Base-by-base conservation (phyloP, 257 asterid genomes). In the Coffea canephora region DNA sequence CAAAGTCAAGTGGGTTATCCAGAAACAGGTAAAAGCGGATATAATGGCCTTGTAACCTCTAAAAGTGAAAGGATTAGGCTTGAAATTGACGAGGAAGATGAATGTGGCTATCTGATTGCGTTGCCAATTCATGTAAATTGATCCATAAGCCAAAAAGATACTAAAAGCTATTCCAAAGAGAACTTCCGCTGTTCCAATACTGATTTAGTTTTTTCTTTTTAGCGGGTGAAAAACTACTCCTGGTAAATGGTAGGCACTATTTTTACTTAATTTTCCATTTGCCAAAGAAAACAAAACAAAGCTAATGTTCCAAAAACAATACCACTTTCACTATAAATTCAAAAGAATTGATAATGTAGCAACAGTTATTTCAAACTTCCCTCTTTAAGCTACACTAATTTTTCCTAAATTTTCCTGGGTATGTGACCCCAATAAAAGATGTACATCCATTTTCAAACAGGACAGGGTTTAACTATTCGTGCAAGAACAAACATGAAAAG, bases 401-500 rank as follows among this genome's bases (percentile, higher is more conserved):
- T 27, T 27, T 65, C 41, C 14, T 15, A 36, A 11, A 25, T 36
- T 4, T 16, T 69, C 71, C 23, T 27, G 7, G 6, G 36, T 19
- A 43, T 70, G n/a, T 54, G 45, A 0, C 6, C 68, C 68, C 39
- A 43, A 66, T 19, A 6, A 19, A 70, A 70, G 54, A 12, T 9
- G n/a, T 16, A 41, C 54, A 70, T 46, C 12, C 13, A 27, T 46
- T 10, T 15, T 69, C 54, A 41, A 69, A 45, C 50, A 45, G 31
- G 19, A 71, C 27, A 52, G 0, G 23, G n/a, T 11, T 0, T 10
- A 71, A 21, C 55, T 45, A 8, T 45, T 43, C 43, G 36, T 19
- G 71, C 69, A 73, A 81, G 73, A 41, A 66, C 6, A 39, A 48
- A 75, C 1, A 41, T 34, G 73, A 65, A 77, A 18, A 49, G 50